Base-by-base conservation (phyloP, 768 basidiomycete species). In the Amanita rimosa region DNA sequence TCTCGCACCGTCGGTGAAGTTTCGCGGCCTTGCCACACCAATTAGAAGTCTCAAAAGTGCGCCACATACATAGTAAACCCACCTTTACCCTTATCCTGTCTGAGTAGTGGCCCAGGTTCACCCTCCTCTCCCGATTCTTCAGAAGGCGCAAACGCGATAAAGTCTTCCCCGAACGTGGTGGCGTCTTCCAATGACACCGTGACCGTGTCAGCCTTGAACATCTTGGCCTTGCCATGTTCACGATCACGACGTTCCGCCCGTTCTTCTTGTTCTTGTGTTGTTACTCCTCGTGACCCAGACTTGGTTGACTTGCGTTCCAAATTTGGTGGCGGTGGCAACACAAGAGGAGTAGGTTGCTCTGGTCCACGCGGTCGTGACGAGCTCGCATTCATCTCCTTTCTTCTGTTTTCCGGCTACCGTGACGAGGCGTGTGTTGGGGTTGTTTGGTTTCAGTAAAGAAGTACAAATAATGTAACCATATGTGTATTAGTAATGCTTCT, bases 1-100 rank as follows among this genome's bases (percentile, higher is more conserved):
- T 74, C 72, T 27, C 73, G 65, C 46, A 5, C 17, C 26, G 44
- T 14, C n/a, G 36, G 44, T 14, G 45, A 45, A 6, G 17, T 26
- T 47, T 37, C 39, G 21, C 44, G 33, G 6, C 16, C 39, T 46
- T 14, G 29, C 7, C 26, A 5, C 34, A 36, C 9, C n/a, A n/a
- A n/a, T n/a, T n/a, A n/a, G n/a, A 24, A 14, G n/a, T 22, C 3
- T 27, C 31, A 31, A n/a, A n/a, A n/a, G 13, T 1, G 29, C 31
- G 11, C 31, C 7, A 19, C 31, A 9, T 39, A 46, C n/a, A n/a
- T n/a, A n/a, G n/a, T n/a, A 21, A 44, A 11, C 48, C 26, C 44
- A n/a, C 50, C 46, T 51, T 48, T 48, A 17, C 33, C 47, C 22
- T 40, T 47, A 16, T 29, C 36, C 29, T 2, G 39, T 40, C 26